Percentiles rank a stretch among this genome's conserved stretches.
Evolutionary conservation across 2,329 filamentous ascomycete genomes (phyloP).

Genomic region (Trichoderma atrobrunneum): DNA sequence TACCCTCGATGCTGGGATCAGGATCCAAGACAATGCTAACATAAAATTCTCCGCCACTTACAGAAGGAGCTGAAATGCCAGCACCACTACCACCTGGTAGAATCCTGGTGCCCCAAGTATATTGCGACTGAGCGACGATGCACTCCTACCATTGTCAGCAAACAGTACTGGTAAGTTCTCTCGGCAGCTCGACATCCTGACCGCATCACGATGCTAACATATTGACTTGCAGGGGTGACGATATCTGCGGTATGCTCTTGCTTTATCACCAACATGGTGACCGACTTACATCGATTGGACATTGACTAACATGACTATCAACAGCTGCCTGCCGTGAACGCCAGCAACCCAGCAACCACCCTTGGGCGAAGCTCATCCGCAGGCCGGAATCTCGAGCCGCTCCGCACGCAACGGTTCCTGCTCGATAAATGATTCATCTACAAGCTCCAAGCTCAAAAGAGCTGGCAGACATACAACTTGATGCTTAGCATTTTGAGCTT

Average conservation of each 20-base stretch:
- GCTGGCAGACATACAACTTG: not conserved
- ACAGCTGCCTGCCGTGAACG: slow-evolving; percentile 41
- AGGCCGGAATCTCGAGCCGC: slow-evolving; percentile 31
- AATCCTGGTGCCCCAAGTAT: slow-evolving; percentile 46
- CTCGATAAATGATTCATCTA: slow-evolving; percentile 23
- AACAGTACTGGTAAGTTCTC: slow-evolving; percentile 43
- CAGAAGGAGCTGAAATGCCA: slow-evolving; percentile 53
- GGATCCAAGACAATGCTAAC: slow-evolving; percentile 16
- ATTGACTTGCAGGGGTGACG: slow-evolving; percentile 37
- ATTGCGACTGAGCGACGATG: slow-evolving; percentile 45
- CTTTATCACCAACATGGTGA: slow-evolving; percentile 13
- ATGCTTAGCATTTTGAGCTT: not conserved
- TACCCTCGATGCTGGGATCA: not conserved
- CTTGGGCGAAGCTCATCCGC: slow-evolving; percentile 39
- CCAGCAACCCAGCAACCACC: slow-evolving; percentile 38
- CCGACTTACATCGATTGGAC: not conserved
- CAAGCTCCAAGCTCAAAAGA: not conserved
- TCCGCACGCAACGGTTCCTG: slow-evolving; percentile 30
- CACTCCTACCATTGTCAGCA: slow-evolving; percentile 43
- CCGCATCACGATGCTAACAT: slow-evolving; percentile 26
- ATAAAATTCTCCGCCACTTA: not conserved
- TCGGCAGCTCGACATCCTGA: not conserved
- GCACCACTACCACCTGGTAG: slow-evolving; percentile 49
- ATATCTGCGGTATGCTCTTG: slow-evolving; percentile 42
- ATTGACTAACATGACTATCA: slow-evolving; percentile 21